phyloP scores from a whole-genome alignment of 2,329 filamentous ascomycete species.

The Xylaria digitata region DNA sequence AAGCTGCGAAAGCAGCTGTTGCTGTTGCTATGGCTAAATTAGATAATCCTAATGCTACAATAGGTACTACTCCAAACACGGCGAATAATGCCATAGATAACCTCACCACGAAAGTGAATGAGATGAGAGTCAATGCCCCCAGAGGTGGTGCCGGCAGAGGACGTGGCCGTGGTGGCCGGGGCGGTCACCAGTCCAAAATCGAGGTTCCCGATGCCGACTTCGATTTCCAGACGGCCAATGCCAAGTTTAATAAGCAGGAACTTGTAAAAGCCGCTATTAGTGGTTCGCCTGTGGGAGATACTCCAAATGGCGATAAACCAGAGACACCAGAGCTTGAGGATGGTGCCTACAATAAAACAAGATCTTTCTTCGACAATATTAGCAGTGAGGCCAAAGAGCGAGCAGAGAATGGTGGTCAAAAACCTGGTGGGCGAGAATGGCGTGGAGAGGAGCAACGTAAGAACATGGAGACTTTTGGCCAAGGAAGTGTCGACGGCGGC shows the following conservation, averaged over 20 bases:
- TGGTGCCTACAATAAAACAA: slow-evolving; percentile 83
- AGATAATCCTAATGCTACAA: slow-evolving; percentile 50
- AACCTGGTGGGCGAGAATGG: slow-evolving; percentile 86
- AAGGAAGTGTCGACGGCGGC: slow-evolving; percentile 89
- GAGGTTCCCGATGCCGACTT: slow-evolving; percentile 93
- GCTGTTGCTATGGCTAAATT: slow-evolving; percentile 83
- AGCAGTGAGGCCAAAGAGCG: slow-evolving; percentile 93
- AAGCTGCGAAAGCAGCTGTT: slow-evolving; percentile 80
- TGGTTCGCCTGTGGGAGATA: slow-evolving; percentile 73
- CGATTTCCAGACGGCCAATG: slow-evolving; percentile 87
- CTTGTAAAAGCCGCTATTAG: slow-evolving; percentile 89
- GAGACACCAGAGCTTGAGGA: slow-evolving; percentile 52
- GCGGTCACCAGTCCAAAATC: slow-evolving; percentile 69
- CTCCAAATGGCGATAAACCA: slow-evolving; percentile 54
- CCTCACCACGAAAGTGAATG: slow-evolving; percentile 77
- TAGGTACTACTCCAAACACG: slow-evolving; percentile 44
- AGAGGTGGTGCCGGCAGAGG: slow-evolving; percentile 61
- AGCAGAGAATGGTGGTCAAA: slow-evolving; percentile 74
- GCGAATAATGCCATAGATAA: slow-evolving; percentile 71
- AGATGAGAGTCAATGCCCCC: slow-evolving; percentile 76
- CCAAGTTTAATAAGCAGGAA: slow-evolving; percentile 89
- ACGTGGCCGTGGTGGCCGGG: slow-evolving; percentile 59
- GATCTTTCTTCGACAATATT: slow-evolving; percentile 98
- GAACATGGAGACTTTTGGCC: slow-evolving; percentile 98
- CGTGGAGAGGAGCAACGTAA: slow-evolving; percentile 91